Evolutionary conservation across 2,329 filamentous ascomycete species (phyloP).

Genomic region (Tolypocladium inflatum): DNA sequence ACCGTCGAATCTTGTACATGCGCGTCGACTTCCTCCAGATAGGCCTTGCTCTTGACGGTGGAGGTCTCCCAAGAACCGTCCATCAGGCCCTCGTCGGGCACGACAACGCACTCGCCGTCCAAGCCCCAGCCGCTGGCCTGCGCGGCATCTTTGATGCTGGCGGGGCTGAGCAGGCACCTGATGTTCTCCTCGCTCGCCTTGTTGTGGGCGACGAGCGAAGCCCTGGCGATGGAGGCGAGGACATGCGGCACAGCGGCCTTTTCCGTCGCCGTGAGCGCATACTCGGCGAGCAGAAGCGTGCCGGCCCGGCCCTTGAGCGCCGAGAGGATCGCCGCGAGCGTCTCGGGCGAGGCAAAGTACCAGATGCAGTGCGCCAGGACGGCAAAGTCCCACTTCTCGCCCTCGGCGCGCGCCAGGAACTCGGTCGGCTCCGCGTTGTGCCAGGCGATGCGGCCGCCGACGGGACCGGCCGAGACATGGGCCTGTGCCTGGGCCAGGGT

Average conservation of each 20-base stretch:
- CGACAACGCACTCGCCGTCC: constrained; percentile 23
- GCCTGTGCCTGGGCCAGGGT: constrained; percentile 39
- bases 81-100: constrained; percentile 24
- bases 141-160: constrained; percentile 26
- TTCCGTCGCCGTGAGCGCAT: constrained; percentile 22
- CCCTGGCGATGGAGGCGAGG: constrained; percentile 36
- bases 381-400: constrained; percentile 28
- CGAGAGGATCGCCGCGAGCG: constrained; percentile 12
- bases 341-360: constrained; percentile 36
- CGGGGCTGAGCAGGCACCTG: constrained; percentile 32
- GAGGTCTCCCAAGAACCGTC: constrained; percentile 9
- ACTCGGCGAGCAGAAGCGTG: constrained; percentile 15
- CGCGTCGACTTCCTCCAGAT: constrained; percentile 22
- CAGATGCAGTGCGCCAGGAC: constrained; percentile 43
- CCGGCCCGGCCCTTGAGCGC: constrained; percentile 11
- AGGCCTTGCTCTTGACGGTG: constrained; percentile 15
- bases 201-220: constrained; percentile 31
- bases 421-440: constrained; percentile 24
- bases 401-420: constrained; percentile 19
- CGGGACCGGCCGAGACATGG: constrained; percentile 26
- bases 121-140: constrained; percentile 25
- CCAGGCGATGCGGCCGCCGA: constrained; percentile 35
- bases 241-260: constrained; percentile 36
- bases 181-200: constrained; percentile 33
- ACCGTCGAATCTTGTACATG: constrained; percentile 16